Base-by-base conservation (phyloP, 1,284 basidiomycete species). In the Melampsora americana region DNA sequence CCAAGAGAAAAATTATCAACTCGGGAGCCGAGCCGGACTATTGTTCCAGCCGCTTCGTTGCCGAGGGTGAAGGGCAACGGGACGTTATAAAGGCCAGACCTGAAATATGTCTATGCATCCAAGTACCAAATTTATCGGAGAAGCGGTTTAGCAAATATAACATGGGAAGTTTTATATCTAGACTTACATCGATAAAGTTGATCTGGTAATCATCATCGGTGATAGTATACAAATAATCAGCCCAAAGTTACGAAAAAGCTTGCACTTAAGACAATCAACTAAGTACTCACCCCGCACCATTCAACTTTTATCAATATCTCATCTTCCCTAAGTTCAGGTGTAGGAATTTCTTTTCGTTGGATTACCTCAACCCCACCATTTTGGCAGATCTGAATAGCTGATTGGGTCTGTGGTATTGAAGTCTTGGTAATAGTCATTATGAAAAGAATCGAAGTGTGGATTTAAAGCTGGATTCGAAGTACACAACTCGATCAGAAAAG, bases 271-370 rank as follows among this genome's bases (percentile, higher is more conserved):
- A 20, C 14, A 42, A 46, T 20, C 14, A 50, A 14, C 14, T n/a
- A n/a, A n/a, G 30, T 18, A 46, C 65, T 9, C n/a, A 66, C 44
- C 39, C 65, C 44, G 30, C 65, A 46, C 65, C 65, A 46, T 66
- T 84, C 81, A 78, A 91, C 90, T 86, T 93, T 93, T 81, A 97
- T 86, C 67, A 96, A 85, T 53, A 96, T 85, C 80, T 95, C 87
- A 20, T 85, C 86, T 0, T 88, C 86, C 20, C 86, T 84, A 11
- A 88, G 86, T 79, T 86, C 84, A 0, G 92, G 92, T 59, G 89
- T 87, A 0, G 87, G 85, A 20, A 89, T 83, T 44, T 86, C 84
- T 26, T 84, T 82, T 80, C 90, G 89, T 80, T 91, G 85, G 72
- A 96, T 85, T 28, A 92, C 91, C 75, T 95, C 92, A 30, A 90